A percentile compares a stretch with the other conserved stretches of the same genome.
Evolutionary conservation across 441 rosid genomes (phyloP).

Genomic region (Adansonia grandidieri): DNA sequence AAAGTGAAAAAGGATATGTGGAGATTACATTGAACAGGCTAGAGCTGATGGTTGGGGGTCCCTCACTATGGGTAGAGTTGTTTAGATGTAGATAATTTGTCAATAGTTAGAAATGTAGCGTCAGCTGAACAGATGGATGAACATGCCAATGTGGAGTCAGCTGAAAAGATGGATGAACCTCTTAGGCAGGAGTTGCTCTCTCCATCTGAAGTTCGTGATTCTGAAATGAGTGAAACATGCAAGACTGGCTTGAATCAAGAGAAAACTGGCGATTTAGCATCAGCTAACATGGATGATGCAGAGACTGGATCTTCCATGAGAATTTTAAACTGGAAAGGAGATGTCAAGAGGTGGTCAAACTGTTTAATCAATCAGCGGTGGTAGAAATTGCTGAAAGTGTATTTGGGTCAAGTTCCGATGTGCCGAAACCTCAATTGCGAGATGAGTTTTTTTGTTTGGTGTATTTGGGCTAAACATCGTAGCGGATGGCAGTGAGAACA

Average conservation of each 20-base stretch:
- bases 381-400: constrained; percentile 43
- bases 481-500: constrained; percentile 35
- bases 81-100: constrained; percentile 36
- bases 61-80: constrained; percentile 32
- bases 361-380: constrained; percentile 39
- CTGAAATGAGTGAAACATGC: constrained; percentile 32
- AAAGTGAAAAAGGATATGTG: constrained; percentile 26
- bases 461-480: constrained; percentile 44
- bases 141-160: constrained; percentile 31
- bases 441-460: constrained; percentile 58
- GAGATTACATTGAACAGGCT: constrained; percentile 17
- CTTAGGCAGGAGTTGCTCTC: constrained; percentile 30
- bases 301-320: constrained; percentile 35
- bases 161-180: constrained; percentile 36
- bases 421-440: constrained; percentile 49
- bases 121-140: constrained; percentile 8
- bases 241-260: constrained; percentile 33
- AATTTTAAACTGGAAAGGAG: constrained; percentile 35
- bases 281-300: constrained; percentile 37
- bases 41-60: constrained; percentile 33
- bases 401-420: constrained; percentile 41
- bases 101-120: constrained; percentile 35
- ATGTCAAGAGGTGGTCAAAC: constrained; percentile 41
- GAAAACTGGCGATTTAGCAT: constrained; percentile 31
- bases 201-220: constrained; percentile 43